Base-by-base conservation (phyloP, 495 filamentous ascomycete genomes). In the Neurospora sp. region DNA sequence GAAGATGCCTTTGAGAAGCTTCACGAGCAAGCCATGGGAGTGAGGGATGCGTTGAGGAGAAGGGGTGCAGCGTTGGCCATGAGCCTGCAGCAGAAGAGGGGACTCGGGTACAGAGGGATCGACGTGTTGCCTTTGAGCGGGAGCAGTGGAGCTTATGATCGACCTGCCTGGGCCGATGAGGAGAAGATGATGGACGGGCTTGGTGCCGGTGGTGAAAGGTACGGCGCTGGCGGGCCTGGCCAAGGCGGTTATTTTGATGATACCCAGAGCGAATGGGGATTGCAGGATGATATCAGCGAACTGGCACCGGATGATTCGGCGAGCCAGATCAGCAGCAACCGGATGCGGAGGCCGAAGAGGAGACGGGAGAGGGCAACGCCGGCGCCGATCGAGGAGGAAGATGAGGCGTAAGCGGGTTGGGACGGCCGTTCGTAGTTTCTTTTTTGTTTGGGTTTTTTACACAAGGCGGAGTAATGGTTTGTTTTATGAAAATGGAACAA, bases 1-100 rank as follows among this genome's bases (percentile, higher is more conserved):
- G 96, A 98, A 81, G 92, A 97, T 79, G 94, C 96, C 4, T 97
- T 99, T 74, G 96, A 98, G 82, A 91, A 89, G 61, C 88, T 99
- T 40, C 96, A 99, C 77, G 85, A 86, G 76, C 91, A 90, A 76
- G 94, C 96, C 17, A 93, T 98, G 76, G 79, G 84, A 0, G 92
- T 99, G 20, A 91, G 96, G 0, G 89, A 87, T 16, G 87, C 90
- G 3, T 87, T 98, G 3, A 90, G 94, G 6, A 90, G 94, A 75
- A 90, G 94, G 22, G 88, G 89, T 31, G 92, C 93, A 14, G 94
- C 92, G 1, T 83, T 98, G 7, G 87, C 91, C 5, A 89, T 95
- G 82, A 91, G 90, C 44, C 87, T 90, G 74, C 94, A 96, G 80
- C 87, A 88, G 69, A 88, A 93, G 16, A 86, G 92, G 20, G 88